phyloP scores from a whole-genome alignment of 2,329 filamentous ascomycete genomes.

The Talaromyces amestolkiae region DNA sequence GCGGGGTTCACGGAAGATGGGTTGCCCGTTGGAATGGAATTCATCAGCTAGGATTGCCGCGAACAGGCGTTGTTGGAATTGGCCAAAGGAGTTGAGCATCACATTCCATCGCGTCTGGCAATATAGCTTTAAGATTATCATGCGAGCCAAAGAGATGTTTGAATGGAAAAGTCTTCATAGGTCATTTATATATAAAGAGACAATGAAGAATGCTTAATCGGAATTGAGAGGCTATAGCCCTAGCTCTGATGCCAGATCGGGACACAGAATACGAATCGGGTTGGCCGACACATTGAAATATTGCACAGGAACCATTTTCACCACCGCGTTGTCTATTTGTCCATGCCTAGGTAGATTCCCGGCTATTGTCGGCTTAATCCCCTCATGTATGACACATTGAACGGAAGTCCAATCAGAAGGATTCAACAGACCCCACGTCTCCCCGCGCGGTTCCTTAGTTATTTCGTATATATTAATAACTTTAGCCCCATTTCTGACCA shows the following conservation, averaged over 20 bases:
- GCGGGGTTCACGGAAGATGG: no score
- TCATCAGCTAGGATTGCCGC: conserved; percentile 2
- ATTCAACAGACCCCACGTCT: neutral
- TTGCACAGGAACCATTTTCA: no score
- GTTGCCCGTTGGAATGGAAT: neutral
- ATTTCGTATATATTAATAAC: neutral
- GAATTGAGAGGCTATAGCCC: no score
- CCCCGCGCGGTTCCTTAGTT: neutral
- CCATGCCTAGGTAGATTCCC: neutral
- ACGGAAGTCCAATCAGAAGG: neutral
- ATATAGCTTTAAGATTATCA: neutral
- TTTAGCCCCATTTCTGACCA: neutral
- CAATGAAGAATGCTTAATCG: no score
- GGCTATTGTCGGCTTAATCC: neutral
- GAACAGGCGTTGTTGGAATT: conserved; percentile 1
- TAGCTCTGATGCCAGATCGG: no score
- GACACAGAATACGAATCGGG: no score
- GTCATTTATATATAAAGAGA: neutral
- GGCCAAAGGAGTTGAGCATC: neutral
- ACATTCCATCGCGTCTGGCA: neutral
- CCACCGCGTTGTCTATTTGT: neutral
- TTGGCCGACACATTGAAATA: no score
- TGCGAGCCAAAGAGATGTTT: neutral
- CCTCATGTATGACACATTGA: neutral
- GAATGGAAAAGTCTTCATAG: no score